Evolutionary conservation across 352 stramenopile species (phyloP), one percentile per base, ranked within the genome.

Genomic region (Vaucheria bursata): DNA sequence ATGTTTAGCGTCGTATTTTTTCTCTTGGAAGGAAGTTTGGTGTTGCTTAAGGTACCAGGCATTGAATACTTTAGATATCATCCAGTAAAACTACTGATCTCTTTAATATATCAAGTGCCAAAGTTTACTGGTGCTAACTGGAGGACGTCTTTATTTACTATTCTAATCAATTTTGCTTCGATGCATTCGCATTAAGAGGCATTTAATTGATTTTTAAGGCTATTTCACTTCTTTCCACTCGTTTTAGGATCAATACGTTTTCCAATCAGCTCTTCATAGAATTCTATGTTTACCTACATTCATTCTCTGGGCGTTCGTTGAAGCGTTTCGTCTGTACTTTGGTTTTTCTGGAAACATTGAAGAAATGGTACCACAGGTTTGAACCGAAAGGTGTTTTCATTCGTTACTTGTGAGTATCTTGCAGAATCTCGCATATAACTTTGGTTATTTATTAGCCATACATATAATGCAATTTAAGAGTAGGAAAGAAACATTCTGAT

Each of bases 321-420:
- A 83, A 45, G 65, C 71, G 68, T 64, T 80, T 18, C 78, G 78
- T 7, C 67, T 83, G 35, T 83, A 83, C 40, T 76, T 77, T 39
- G 78, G 78, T 1, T 83, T 68, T 45, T 75, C 73, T 64, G 78
- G 78, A 18, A 83, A 83, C 66, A 77, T 83, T 67, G 74, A 78
- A 38, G 78, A 83, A 37, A 83, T 83, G 78, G 78, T 83, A 29
- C 77, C 36, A n/a, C 7, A 25, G 53, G 67, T 78, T 12, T n/a
- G 32, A 29, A 40, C 7, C 70, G 36, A n/a, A n/a, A n/a, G n/a
- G n/a, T n/a, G n/a, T n/a, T n/a, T n/a, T n/a, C n/a, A n/a, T n/a
- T n/a, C n/a, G n/a, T n/a, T n/a, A n/a, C n/a, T n/a, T n/a, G n/a
- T n/a, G n/a, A n/a, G n/a, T n/a, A n/a, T n/a, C n/a, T n/a, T n/a